Conservation (phyloP, 768 basidiomycete genomes). For the Pleurotus sapidus region DNA sequence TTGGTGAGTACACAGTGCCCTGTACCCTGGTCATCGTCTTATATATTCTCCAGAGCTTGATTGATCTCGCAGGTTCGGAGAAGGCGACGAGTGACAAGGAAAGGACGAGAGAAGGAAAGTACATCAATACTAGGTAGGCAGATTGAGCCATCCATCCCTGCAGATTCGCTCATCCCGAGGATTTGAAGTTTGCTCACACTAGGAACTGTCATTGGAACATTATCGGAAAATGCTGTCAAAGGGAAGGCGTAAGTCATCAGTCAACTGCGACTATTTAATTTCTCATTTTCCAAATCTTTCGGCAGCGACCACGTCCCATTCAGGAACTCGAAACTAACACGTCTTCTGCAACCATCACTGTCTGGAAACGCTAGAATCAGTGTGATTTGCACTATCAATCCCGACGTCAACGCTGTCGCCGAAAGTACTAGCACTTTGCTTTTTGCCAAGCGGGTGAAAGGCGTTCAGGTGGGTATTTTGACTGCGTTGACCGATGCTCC, state of each 20-base stretch:
- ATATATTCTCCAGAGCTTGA: conserved; percentile 60
- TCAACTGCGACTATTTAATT: background rate
- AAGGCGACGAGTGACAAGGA: conserved; percentile 96
- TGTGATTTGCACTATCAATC: conserved; percentile 95
- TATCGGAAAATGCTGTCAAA: conserved; percentile 84
- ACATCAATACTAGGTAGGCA: conserved; percentile 84
- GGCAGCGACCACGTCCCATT: conserved; percentile 86
- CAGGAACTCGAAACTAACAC: conserved; percentile 92
- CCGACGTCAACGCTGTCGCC: conserved; percentile 70
- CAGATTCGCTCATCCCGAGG: too few species aligned
- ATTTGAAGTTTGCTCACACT: conserved; percentile 78
- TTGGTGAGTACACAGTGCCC: conserved; percentile 42
- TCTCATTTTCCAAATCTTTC: background rate
- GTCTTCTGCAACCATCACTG: conserved; percentile 91
- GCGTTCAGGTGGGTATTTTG: conserved; percentile 58
- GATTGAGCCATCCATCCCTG: background rate
- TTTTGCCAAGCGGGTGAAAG: conserved; percentile 91
- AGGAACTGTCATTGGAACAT: conserved; percentile 87
- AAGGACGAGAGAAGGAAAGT: conserved; percentile 92
- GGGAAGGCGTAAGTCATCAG: conserved; percentile 53
- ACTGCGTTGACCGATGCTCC: too few species aligned
- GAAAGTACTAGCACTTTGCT: conserved; percentile 88
- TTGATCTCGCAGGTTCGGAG: conserved; percentile 96
- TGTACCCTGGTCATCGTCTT: conserved; percentile 4
- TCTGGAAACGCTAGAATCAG: conserved; percentile 95